Evolutionary conservation across 768 basidiomycete genomes (phyloP).

Genomic region (Tylopilus cervinicoccineus): DNA sequence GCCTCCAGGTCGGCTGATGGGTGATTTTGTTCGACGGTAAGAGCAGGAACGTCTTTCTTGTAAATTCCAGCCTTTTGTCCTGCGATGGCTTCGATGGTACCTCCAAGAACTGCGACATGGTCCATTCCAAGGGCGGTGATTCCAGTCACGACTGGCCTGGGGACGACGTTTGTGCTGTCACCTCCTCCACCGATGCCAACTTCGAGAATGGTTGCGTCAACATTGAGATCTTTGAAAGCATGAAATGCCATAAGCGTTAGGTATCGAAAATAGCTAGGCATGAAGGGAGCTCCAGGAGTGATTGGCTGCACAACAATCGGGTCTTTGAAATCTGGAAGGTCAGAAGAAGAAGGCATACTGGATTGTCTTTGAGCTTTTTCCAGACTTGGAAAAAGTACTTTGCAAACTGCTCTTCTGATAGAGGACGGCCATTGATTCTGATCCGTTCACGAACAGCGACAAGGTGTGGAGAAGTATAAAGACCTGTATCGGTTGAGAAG

Average conservation of each 20-base stretch:
- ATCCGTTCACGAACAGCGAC: slow-evolving; percentile 95
- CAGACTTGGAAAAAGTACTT: slow-evolving; percentile 96
- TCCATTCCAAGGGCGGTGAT: slow-evolving; percentile 90
- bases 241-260: slow-evolving; percentile 92
- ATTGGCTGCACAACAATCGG: slow-evolving; percentile 38
- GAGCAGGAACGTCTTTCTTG: slow-evolving; percentile 87
- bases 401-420: slow-evolving; percentile 86
- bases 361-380: slow-evolving; percentile 72
- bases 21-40: slow-evolving; percentile 73
- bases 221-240: slow-evolving; percentile 73
- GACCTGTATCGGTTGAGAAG: slow-evolving; percentile 44
- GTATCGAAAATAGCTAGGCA: slow-evolving; percentile 94
- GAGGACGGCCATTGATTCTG: slow-evolving; percentile 83
- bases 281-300: slow-evolving; percentile 50
- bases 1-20: slow-evolving; percentile 69
- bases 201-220: slow-evolving; percentile 91
- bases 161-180: slow-evolving; percentile 96
- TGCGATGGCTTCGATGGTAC: slow-evolving; percentile 85
- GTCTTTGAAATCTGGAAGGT: background rate
- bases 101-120: slow-evolving; percentile 83
- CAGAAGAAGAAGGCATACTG: slow-evolving; percentile 38
- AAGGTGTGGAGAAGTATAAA: slow-evolving; percentile 96
- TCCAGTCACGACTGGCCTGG: slow-evolving; percentile 85
- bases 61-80: slow-evolving; percentile 97
- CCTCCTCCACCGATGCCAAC: slow-evolving; percentile 94